A percentile compares a stretch with the other conserved stretches of the same genome.
Conservation (phyloP, 768 basidiomycete genomes). For the Lepiota venenata region DNA sequence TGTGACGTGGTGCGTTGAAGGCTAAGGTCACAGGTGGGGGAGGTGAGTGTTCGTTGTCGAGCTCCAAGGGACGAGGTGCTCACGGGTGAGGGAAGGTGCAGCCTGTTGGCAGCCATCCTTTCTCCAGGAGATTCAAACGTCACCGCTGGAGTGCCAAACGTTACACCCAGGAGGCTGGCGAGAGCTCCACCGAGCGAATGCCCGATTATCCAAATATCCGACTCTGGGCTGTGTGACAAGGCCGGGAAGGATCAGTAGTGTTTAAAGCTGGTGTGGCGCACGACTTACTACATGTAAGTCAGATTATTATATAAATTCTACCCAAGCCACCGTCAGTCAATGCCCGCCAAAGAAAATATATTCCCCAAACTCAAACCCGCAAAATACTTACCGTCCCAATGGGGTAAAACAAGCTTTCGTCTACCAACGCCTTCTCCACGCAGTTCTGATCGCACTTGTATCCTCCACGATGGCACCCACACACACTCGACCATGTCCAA, state of each 20-base stretch:
- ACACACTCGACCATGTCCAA: slow-evolving; percentile 93
- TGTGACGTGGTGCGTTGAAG: slow-evolving; percentile 74
- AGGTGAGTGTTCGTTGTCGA: not conserved
- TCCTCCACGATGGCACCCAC: slow-evolving; percentile 79
- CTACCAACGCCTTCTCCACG: slow-evolving; percentile 67
- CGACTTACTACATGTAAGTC: slow-evolving; percentile 73
- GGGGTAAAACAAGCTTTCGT: slow-evolving; percentile 86
- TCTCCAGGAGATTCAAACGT: slow-evolving; percentile 92
- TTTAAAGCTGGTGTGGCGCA: not conserved
- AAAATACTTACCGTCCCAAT: slow-evolving; percentile 70
- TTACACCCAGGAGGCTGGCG: slow-evolving; percentile 78
- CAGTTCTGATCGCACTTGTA: slow-evolving; percentile 84
- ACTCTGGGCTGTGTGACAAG: slow-evolving; percentile 49
- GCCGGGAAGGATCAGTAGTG: not conserved
- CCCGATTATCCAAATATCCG: slow-evolving; percentile 86
- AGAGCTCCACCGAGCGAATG: slow-evolving; percentile 74
- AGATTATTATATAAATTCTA: slow-evolving; percentile 95
- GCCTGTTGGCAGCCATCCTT: slow-evolving; percentile 66
- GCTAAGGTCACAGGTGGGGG: slow-evolving; percentile 39
- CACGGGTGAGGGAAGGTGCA: slow-evolving; percentile 54
- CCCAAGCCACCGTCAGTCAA: slow-evolving; percentile 5
- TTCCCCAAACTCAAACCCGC: not conserved
- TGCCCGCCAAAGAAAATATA: not conserved
- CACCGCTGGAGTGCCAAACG: slow-evolving; percentile 87
- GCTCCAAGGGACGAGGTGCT: not conserved